Percentiles rank a stretch among this genome's conserved stretches.
phyloP scores from a whole-genome alignment of 2,329 filamentous ascomycete genomes.

The Xylariaceae sp. region DNA sequence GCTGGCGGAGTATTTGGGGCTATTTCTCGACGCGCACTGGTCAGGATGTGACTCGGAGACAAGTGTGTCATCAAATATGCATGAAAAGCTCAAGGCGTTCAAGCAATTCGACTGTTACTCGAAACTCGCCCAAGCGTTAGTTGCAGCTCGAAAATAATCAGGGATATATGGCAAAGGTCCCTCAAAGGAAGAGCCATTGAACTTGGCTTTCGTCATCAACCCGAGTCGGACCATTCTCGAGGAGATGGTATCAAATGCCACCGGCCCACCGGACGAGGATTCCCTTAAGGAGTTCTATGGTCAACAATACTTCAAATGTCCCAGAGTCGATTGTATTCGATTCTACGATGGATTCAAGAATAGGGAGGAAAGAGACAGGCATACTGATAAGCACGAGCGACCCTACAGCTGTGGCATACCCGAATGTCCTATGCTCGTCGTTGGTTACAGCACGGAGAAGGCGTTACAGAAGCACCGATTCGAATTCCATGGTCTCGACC shows the following conservation, averaged over 20 bases:
- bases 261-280: conserved; percentile 19
- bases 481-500: conserved; percentile 16
- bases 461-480: conserved; percentile 30
- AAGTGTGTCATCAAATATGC: conserved; percentile 7
- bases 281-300: conserved; percentile 12
- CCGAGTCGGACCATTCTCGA: conserved; percentile 20
- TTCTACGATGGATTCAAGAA: conserved; percentile 35
- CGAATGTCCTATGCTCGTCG: conserved; percentile 27
- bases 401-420: conserved; percentile 30
- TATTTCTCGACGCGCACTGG: conserved; percentile 16
- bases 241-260: conserved; percentile 11
- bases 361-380: conserved; percentile 23
- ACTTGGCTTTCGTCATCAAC: conserved; percentile 9
- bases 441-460: conserved; percentile 29
- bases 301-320: conserved; percentile 13
- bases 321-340: conserved; percentile 30
- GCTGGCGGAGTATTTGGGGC: conserved; percentile 11
- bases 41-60: conserved; percentile 8
- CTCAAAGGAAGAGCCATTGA: conserved; percentile 10
- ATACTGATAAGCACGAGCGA: conserved; percentile 30
- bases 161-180: conserved; percentile 9
- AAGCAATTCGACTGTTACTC: conserved; percentile 7
- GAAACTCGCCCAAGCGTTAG: conserved; percentile 10
- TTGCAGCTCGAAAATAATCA: conserved; percentile 13
- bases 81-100: conserved; percentile 2